Base-by-base conservation (phyloP, 2,329 filamentous ascomycete genomes). In the Exophiala sideris region DNA sequence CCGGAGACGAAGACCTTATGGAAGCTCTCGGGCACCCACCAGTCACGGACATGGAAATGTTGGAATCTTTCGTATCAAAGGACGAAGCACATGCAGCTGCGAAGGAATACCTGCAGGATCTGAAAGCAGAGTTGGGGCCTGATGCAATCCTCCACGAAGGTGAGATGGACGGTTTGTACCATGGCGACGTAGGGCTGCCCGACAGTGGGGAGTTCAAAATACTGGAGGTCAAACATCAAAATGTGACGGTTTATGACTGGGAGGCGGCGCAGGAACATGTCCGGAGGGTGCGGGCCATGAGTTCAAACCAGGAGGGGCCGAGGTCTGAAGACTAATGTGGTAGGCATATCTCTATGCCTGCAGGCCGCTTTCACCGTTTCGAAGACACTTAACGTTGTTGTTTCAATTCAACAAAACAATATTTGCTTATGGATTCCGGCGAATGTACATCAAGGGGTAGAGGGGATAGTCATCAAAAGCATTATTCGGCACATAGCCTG, bases 11-110 rank as follows among this genome's bases (percentile, higher is more conserved):
- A 10, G 34, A 34, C 12, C 5, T 11, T 38, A 6, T 12, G n/a
- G 45, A 8, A 6, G 6, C 14, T 29, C 42, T n/a, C n/a, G 41
- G 33, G 33, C 21, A 35, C 6, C 21, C 14, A 11, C 14, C 14
- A 24, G 24, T 29, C 32, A 7, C 16, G 41, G 45, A 45, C 14
- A 54, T 48, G 38, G 36, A 54, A 11, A 3, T 54, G 12, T 39
- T 18, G n/a, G 51, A 36, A 12, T 49, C 51, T 16, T 54, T 54
- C 38, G 11, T 18, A 24, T 34, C 44, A 11, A 9, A 6, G 34
- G 35, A 41, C 41, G 51, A 10, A 16, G 51, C 51, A 11, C 41
- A 53, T 40, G 21, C 1, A 10, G 10, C 16, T 12, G 48, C 48
- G 9, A 16, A 44, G 29, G n/a, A 20, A 34, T 18, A 35, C n/a